These are phyloP conservation scores for Lactarius evosmus DNA, from an alignment of 768 basidiomycete species.

Conservation along the genomic window DNA sequence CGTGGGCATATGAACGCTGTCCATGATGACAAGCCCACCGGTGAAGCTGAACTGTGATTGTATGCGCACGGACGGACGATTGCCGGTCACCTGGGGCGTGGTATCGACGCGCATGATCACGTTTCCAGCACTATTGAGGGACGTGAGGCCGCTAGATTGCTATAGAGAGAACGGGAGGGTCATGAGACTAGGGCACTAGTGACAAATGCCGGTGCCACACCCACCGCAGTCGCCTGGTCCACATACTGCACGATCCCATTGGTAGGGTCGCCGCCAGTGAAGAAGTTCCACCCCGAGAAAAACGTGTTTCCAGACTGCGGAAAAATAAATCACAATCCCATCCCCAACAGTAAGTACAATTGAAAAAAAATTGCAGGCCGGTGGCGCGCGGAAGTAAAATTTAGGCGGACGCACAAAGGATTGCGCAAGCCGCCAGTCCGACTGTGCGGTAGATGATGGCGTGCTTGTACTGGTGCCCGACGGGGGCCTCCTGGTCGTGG, in stretches of 20 bases:
- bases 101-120: slow-evolving; percentile 90
- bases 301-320: slow-evolving; percentile 62
- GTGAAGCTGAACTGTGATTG: slow-evolving; percentile 58
- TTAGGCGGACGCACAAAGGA: slow-evolving; percentile 48
- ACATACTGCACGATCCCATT: slow-evolving; percentile 67
- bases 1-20: slow-evolving; percentile 84
- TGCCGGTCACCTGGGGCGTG: slow-evolving; percentile 63
- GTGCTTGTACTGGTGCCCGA: slow-evolving; percentile 28
- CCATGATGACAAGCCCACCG: slow-evolving; percentile 72
- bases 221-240: slow-evolving; percentile 56
- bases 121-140: slow-evolving; percentile 67
- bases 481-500: slow-evolving; percentile 20
- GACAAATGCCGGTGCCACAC: slow-evolving; percentile 25
- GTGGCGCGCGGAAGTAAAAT: slow-evolving; percentile 1
- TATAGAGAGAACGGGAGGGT: slow-evolving; percentile 28
- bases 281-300: slow-evolving; percentile 83
- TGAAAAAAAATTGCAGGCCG: neutral
- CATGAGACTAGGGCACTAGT: slow-evolving; percentile 15
- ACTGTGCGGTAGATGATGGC: slow-evolving; percentile 26
- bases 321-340: neutral
- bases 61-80: slow-evolving; percentile 76
- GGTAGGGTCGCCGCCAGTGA: slow-evolving; percentile 68
- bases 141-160: slow-evolving; percentile 56
- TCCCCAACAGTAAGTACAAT: neutral
- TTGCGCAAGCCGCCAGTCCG: slow-evolving; percentile 49